Evolutionary conservation across 2,329 filamentous ascomycete genomes (phyloP), one percentile per base, ranked within the genome.

Genomic region (Cladophialophora immunda): DNA sequence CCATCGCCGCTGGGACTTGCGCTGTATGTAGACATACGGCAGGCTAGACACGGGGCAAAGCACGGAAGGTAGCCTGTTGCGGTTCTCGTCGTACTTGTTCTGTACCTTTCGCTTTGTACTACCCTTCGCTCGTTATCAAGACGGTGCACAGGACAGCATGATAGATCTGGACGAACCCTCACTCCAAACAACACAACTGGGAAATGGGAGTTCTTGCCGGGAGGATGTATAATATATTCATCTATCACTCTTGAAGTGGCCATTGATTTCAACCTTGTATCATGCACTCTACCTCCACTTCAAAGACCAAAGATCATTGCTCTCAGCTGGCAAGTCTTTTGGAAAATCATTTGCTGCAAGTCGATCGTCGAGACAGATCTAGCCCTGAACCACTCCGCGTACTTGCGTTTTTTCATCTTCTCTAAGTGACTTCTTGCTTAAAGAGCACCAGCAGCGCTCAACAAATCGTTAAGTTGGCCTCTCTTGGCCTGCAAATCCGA

Each of bases 401-500:
- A n/a, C n/a, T n/a, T n/a, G 34, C 4, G 13, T 38, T 4, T 38
- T 17, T 47, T 11, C 41, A 47, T 22, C 19, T 47, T 15, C 9
- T 19, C 47, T 5, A 52, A 25, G 15, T n/a, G n/a, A n/a, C n/a
- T n/a, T n/a, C n/a, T 38, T 15, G 38, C 47, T 72, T 78, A 91
- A 70, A 90, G 68, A 72, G 90, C 90, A 75, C 86, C 85, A 70
- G 88, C 90, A 56, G 83, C 83, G 81, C 86, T 85, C 77, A 92
- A 81, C 73, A 95, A 79, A 34, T 75, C 75, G 72, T 88, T 86
- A 62, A 98, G 81, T 72, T 96, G 78, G 13, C 68, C 71, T 80
- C 87, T 87, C 80, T 85, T 87, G 61, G 82, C 84, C 82, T 94
- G 90, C 71, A 96, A 80, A 74, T 95, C 94, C 27, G 93, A 97